A percentile compares a stretch with the other conserved stretches of the same genome.
phyloP scores from a whole-genome alignment of 108 stramenopile genomes.

The Chaetoceros muelleri region DNA sequence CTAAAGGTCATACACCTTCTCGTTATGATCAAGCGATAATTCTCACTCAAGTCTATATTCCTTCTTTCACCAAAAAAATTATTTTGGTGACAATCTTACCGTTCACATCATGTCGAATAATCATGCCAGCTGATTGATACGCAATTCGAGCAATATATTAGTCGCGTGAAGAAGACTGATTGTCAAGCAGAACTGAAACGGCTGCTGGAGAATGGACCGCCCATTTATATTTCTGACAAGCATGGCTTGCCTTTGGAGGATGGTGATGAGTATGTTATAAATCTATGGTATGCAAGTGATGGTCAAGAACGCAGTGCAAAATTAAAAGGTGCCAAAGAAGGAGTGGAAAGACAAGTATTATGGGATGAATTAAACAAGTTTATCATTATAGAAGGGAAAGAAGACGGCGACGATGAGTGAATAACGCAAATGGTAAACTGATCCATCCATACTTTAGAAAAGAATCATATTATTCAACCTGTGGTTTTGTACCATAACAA shows the following conservation, averaged over 20 bases:
- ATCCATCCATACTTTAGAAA: too few species aligned
- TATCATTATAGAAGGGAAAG: conserved; percentile 67
- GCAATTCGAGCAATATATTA: conserved; percentile 40
- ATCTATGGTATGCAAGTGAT: conserved; percentile 57
- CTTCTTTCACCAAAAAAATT: too few species aligned
- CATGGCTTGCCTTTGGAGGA: conserved; percentile 63
- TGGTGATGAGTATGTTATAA: conserved; percentile 37
- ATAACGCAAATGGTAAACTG: too few species aligned
- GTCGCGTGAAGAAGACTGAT: conserved; percentile 55
- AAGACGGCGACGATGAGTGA: conserved; percentile 65
- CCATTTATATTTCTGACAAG: conserved; percentile 54
- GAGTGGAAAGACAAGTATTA: conserved; percentile 50
- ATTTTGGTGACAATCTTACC: too few species aligned
- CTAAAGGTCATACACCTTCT: too few species aligned
- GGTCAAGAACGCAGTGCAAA: conserved; percentile 41
- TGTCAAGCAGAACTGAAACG: conserved; percentile 75
- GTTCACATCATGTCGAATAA: too few species aligned
- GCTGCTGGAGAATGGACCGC: conserved; percentile 58
- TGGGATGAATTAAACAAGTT: conserved; percentile 65
- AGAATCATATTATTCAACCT: too few species aligned
- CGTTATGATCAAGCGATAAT: too few species aligned
- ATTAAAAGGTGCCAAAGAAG: conserved; percentile 57
- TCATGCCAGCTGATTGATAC: conserved; percentile 16
- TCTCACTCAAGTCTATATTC: too few species aligned
- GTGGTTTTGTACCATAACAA: too few species aligned